Evolutionary conservation across 1,284 basidiomycete species (phyloP).

Genomic region (Trichosporon sp.): DNA sequence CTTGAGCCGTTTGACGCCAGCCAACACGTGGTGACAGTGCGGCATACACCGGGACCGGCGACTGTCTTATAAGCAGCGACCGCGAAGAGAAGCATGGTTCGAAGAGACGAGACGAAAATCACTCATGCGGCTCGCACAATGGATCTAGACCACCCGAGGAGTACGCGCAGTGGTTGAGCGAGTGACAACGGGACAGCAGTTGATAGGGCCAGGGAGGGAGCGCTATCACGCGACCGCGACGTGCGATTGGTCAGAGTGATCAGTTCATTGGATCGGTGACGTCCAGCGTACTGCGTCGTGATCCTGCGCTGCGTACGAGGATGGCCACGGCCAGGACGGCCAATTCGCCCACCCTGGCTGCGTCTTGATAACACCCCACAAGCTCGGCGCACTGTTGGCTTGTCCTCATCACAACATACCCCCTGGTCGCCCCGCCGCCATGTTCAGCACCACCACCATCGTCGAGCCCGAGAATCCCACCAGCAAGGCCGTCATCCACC

Average conservation of each 20-base stretch:
- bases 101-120: background rate
- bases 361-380: background rate
- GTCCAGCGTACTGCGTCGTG: background rate
- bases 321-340: too few species aligned
- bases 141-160: background rate
- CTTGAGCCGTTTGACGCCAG: too few species aligned
- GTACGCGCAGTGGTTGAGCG: background rate
- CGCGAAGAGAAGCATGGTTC: background rate
- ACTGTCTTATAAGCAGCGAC: too few species aligned
- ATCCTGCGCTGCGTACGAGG: background rate
- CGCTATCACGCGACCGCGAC: background rate
- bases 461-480: constrained; percentile 3
- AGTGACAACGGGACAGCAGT: background rate
- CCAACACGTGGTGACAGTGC: background rate
- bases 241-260: background rate
- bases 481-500: constrained; percentile 32
- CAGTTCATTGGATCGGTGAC: constrained; percentile 3
- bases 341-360: background rate
- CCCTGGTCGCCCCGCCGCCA: background rate
- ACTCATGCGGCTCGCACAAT: background rate
- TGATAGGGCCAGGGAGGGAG: background rate
- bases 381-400: background rate
- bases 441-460: constrained; percentile 1
- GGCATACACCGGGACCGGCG: background rate
- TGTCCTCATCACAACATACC: background rate